Percentiles rank a stretch among this genome's conserved stretches.
These are phyloP conservation scores for Vigna reflexopilosa DNA, from an alignment of 306 rosid species.

Conservation along the genomic window DNA sequence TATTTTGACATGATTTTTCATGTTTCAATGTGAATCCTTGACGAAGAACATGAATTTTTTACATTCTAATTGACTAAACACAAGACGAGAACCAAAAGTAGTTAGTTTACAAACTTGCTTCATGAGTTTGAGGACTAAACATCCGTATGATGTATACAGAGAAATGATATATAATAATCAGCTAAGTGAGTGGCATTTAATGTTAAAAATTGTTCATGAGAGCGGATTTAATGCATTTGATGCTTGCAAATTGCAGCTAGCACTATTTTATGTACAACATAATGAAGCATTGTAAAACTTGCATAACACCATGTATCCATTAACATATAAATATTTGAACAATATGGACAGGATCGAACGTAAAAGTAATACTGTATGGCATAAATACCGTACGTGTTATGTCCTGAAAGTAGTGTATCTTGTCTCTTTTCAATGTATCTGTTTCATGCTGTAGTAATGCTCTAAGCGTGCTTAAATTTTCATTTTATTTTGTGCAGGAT, in stretches of 20 bases:
- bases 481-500: conserved; percentile 40
- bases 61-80: too few species aligned
- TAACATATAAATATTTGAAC: background rate
- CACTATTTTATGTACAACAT: background rate
- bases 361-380: background rate
- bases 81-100: too few species aligned
- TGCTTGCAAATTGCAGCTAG: background rate
- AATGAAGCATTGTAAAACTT: background rate
- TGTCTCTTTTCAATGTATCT: background rate
- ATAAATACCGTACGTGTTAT: background rate
- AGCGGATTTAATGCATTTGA: background rate
- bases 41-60: too few species aligned
- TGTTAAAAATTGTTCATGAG: background rate
- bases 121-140: background rate
- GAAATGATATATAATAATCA: background rate
- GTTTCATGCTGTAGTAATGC: conserved; percentile 1
- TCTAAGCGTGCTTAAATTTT: background rate
- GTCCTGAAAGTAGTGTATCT: background rate
- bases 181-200: background rate
- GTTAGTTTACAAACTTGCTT: too few species aligned
- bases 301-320: background rate
- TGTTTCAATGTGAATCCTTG: too few species aligned
- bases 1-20: too few species aligned
- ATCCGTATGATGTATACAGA: background rate
- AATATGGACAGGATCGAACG: background rate